Percentiles rank a stretch among this genome's conserved stretches.
These are phyloP conservation scores for Mesembryanthemum crystallinum DNA, from an alignment of 148 eudicot genomes.

Conservation along the genomic window DNA sequence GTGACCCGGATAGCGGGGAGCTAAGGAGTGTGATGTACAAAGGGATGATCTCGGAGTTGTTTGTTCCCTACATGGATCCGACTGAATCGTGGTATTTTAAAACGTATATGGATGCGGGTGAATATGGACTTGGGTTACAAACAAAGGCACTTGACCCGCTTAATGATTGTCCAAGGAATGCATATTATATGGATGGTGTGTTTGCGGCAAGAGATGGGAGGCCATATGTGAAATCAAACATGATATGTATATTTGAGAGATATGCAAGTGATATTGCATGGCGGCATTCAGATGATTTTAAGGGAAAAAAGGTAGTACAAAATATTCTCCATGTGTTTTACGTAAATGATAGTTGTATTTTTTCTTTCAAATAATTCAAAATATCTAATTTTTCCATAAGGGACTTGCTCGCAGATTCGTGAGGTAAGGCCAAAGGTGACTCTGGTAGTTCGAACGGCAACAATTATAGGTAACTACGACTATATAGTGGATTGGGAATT, in stretches of 20 bases:
- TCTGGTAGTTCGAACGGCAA: constrained; percentile 88
- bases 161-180: constrained; percentile 90
- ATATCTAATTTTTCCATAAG: not conserved
- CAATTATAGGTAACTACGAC: constrained; percentile 88
- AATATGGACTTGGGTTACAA: constrained; percentile 87
- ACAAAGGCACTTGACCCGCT: constrained; percentile 91
- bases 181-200: constrained; percentile 83
- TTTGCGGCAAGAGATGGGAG: constrained; percentile 80
- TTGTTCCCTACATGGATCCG: constrained; percentile 98
- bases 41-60: constrained; percentile 84
- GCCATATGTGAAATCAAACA: constrained; percentile 69
- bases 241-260: constrained; percentile 82
- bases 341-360: too few species aligned
- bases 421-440: constrained; percentile 96
- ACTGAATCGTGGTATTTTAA: constrained; percentile 96
- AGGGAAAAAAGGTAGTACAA: too few species aligned
- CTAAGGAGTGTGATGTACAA: constrained; percentile 80
- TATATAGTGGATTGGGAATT: constrained; percentile 97
- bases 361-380: too few species aligned
- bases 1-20: constrained; percentile 59
- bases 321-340: too few species aligned
- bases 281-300: too few species aligned
- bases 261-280: constrained; percentile 87
- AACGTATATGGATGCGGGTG: constrained; percentile 99
- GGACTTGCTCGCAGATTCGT: constrained; percentile 46